Evolutionary conservation across 768 basidiomycete genomes (phyloP), one percentile per base, ranked within the genome.

Genomic region (Boletus tylopilopsis): DNA sequence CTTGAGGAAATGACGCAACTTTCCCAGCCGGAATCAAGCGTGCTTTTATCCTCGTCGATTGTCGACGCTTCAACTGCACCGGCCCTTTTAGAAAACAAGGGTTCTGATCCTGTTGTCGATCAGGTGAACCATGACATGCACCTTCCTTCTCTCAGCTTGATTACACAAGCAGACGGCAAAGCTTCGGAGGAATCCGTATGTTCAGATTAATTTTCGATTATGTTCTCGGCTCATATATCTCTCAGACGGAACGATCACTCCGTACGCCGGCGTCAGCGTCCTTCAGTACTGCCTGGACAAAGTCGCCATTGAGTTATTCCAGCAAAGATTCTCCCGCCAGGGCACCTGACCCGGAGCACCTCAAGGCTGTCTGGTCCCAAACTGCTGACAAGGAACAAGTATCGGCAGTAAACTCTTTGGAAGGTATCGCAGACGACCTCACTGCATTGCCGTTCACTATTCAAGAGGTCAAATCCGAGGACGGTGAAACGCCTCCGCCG

Each of bases 381-480:
- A 77, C 84, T 6, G 77, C 89, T 5, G 81, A 82, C 63, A 85
- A 86, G 64, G 74, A 82, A n/a, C 79, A 76, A 45, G 66, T 78
- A 29, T 79, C 83, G 50, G 73, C 80, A 9, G 76, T 86, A 21
- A 94, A 94, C 65, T 93, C 90, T 2, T 70, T 94, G 50, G 84
- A 90, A 62, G 85, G 84, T 16, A 90, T 94, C 48, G 81, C 82
- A 23, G 90, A 92, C 61, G 92, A 94, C 60, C 72, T 90, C 47
- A 84, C 85, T 25, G 75, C 84, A 21, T 72, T 93, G 25, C 89
- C 90, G 11, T 88, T 88, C 67, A 85, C 85, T 6, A 64, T 92
- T 29, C 89, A 87, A 61, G 90, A 93, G 48, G 85, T 90, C 44
- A 92, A 91, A 64, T 87, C 88, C 11, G 90, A 91, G 62, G 88